Evolutionary conservation across 331 rosid species (phyloP), one percentile per base, ranked within the genome.

Genomic region (Quercus tomentella): DNA sequence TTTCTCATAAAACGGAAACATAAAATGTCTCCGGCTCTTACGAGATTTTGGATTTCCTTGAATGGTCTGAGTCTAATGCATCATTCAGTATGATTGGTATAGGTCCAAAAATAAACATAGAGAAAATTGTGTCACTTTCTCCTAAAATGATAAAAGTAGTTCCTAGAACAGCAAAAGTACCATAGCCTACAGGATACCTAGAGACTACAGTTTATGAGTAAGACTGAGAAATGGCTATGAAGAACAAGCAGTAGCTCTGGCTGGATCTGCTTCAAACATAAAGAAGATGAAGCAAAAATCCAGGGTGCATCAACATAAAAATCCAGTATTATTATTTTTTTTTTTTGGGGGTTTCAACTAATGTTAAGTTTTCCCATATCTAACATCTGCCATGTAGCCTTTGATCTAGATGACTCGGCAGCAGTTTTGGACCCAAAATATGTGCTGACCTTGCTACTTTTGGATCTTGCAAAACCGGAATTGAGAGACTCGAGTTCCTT

Each of bases 401-500:
- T 76, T 45, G 61, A 69, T 68, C 77, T 52, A 74, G 71, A 30
- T 67, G 68, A 55, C 25, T 55, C 79, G 3, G 66, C 62, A 35
- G 67, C 57, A 21, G 79, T 41, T 61, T 43, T 79, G 18, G 81
- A 57, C 63, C 77, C 81, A 56, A 66, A 78, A 82, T 70, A 77
- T 52, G 69, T 62, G 17, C 72, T 70, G 74, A 31, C 28, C 20
- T 65, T 70, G 49, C 54, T 71, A 10, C 78, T 30, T 22, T 56
- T 79, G 21, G 60, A 68, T 56, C 75, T 71, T 31, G 74, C 33
- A 65, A 79, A 72, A 22, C 52, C 8, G 17, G 18, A 21, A 74
- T 80, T 78, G 66, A 82, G 45, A 76, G 80, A 79, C 86, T 79
- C 82, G 21, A 76, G 74, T 68, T 82, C 86, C 81, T 82, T 85